Evolutionary conservation across 768 basidiomycete genomes (phyloP).

Genomic region (Phanerochaete carnosa): DNA sequence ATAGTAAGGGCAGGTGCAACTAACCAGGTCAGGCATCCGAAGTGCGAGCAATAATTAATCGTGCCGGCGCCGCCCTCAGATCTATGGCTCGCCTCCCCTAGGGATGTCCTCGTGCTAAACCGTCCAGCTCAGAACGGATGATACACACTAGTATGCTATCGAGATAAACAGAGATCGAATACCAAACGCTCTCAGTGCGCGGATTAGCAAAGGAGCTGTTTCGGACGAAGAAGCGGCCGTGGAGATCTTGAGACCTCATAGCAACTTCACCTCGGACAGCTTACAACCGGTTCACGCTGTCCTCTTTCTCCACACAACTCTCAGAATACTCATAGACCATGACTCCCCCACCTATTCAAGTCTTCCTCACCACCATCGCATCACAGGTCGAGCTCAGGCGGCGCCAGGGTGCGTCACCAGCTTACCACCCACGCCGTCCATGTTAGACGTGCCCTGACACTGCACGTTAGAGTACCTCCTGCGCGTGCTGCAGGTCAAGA

Average conservation of each 20-base stretch:
- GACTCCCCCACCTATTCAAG: conserved; percentile 79
- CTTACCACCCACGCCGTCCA: neutral
- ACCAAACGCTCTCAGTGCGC: neutral
- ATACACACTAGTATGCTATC: neutral
- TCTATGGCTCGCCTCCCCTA: neutral
- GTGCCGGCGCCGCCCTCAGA: neutral
- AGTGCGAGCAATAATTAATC: neutral
- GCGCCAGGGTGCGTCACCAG: conserved; percentile 57
- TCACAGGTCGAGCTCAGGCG: conserved; percentile 75
- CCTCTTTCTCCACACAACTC: neutral
- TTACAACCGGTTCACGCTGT: neutral
- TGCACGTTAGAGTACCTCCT: conserved; percentile 67
- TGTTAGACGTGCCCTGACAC: neutral
- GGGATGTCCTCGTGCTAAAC: neutral
- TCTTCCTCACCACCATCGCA: conserved; percentile 87
- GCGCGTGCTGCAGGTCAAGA: conserved; percentile 82
- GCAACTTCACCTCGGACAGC: conserved; percentile 1
- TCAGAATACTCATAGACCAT: conserved; percentile 32
- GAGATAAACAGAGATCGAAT: neutral
- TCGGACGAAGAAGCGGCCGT: neutral
- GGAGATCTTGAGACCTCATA: neutral
- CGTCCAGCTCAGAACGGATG: neutral
- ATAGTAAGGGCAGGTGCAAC: neutral
- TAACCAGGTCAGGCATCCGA: neutral
- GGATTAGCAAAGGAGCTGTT: neutral